A percentile compares a stretch with the other conserved stretches of the same genome.
phyloP scores from a whole-genome alignment of 371 early-diverging fungal genomes.

The Mortierella sp. region DNA sequence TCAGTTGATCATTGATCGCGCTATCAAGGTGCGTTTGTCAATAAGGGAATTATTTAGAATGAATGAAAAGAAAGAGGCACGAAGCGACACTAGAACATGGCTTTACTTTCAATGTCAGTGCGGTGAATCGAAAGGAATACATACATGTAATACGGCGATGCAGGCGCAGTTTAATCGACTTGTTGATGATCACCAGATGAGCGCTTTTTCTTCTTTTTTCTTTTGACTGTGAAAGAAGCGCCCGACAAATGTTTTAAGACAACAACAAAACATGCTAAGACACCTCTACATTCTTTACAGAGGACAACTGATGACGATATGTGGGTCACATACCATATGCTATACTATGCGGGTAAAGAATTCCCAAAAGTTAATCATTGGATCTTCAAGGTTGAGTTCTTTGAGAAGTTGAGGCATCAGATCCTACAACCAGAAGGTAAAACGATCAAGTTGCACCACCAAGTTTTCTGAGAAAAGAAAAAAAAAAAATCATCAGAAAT shows the following conservation, averaged over 20 bases:
- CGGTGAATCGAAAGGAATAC: too few relatives aligned
- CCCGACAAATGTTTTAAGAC: not conserved
- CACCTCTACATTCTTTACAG: not conserved
- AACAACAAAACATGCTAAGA: not conserved
- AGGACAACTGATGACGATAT: conserved; percentile 43
- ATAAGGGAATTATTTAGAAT: too few relatives aligned
- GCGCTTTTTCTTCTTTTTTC: too few relatives aligned
- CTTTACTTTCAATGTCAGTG: not conserved
- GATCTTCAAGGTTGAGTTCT: conserved; percentile 61
- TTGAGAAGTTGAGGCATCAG: conserved; percentile 64
- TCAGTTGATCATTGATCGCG: conserved; percentile 62
- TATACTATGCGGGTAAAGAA: conserved; percentile 63
- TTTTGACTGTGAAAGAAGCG: not conserved
- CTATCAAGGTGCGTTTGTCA: conserved; percentile 42
- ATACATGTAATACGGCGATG: too few relatives aligned
- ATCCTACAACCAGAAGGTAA: conserved; percentile 59
- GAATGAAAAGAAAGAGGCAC: too few relatives aligned
- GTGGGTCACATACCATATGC: conserved; percentile 61
- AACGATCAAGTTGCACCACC: not conserved
- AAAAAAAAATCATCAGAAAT: not conserved
- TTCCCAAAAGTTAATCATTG: conserved; percentile 58
- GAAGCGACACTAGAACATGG: too few relatives aligned
- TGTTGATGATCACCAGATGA: too few relatives aligned
- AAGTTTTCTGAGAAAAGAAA: not conserved
- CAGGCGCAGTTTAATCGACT: not conserved